phyloP scores from a whole-genome alignment of 2,329 filamentous ascomycete species.

The Phyllosticta capitalensis region DNA sequence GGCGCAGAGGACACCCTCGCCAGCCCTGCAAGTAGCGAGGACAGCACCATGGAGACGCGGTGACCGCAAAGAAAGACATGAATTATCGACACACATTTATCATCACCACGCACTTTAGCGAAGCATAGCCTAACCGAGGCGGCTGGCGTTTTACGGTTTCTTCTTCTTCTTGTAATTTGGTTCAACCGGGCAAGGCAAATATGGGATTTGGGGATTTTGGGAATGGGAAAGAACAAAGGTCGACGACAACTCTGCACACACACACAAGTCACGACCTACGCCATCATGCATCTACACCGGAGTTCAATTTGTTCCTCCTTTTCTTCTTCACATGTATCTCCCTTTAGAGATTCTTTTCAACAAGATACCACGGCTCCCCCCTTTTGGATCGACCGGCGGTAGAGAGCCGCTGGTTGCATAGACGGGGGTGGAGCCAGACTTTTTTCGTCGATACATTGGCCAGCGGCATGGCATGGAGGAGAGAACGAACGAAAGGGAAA shows the following conservation, averaged over 20 bases:
- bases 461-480: background rate
- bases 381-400: background rate
- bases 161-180: background rate
- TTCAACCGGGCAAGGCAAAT: background rate
- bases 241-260: background rate
- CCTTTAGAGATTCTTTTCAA: background rate
- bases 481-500: background rate
- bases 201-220: background rate
- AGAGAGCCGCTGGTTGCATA: background rate
- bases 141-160: background rate
- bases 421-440: background rate
- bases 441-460: background rate
- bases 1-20: background rate
- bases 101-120: background rate
- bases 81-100: background rate
- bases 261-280: background rate
- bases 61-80: background rate
- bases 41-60: background rate
- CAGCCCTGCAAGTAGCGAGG: background rate
- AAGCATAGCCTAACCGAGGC: background rate
- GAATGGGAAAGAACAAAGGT: background rate
- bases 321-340: background rate
- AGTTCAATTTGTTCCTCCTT: background rate
- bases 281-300: background rate
- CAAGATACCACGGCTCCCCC: background rate